Conservation (phyloP, 2,329 filamentous ascomycete species). For the Talaromyces amestolkiae region DNA sequence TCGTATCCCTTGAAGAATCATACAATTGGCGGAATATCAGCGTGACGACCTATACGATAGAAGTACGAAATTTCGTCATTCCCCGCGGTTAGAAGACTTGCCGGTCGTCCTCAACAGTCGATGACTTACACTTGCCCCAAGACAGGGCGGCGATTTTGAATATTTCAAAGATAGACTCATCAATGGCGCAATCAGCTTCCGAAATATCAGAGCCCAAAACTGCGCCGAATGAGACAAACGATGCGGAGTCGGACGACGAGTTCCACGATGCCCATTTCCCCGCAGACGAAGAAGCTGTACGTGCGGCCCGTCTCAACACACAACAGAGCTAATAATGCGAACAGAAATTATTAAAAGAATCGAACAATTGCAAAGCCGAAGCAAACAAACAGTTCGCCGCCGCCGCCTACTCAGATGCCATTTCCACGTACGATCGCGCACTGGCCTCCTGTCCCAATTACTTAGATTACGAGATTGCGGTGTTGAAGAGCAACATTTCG, state of each 20-base stretch:
- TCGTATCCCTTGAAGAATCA: background rate
- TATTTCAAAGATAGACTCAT: background rate
- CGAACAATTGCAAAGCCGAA: slow-evolving; percentile 67
- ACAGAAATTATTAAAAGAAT: slow-evolving; percentile 67
- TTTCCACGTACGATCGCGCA: slow-evolving; percentile 79
- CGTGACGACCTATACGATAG: background rate
- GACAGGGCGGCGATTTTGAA: background rate
- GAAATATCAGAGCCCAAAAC: background rate
- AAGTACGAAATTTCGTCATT: background rate
- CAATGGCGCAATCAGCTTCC: slow-evolving; percentile 8
- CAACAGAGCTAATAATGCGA: slow-evolving; percentile 16
- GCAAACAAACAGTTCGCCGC: slow-evolving; percentile 78
- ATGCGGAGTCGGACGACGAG: slow-evolving; percentile 37
- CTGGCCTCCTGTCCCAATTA: slow-evolving; percentile 76
- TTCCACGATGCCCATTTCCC: slow-evolving; percentile 47
- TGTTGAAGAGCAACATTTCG: slow-evolving; percentile 83
- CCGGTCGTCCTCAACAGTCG: background rate
- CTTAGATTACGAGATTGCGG: slow-evolving; percentile 81
- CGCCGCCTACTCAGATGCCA: slow-evolving; percentile 70
- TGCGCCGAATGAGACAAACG: slow-evolving; percentile 15
- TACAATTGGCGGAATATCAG: background rate
- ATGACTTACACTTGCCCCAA: background rate
- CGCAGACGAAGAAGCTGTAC: slow-evolving; percentile 48
- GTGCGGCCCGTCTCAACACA: slow-evolving; percentile 20
- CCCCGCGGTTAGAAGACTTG: background rate